Evolutionary conservation across 257 asterid species (phyloP).

Genomic region (Henckelia pumila): DNA sequence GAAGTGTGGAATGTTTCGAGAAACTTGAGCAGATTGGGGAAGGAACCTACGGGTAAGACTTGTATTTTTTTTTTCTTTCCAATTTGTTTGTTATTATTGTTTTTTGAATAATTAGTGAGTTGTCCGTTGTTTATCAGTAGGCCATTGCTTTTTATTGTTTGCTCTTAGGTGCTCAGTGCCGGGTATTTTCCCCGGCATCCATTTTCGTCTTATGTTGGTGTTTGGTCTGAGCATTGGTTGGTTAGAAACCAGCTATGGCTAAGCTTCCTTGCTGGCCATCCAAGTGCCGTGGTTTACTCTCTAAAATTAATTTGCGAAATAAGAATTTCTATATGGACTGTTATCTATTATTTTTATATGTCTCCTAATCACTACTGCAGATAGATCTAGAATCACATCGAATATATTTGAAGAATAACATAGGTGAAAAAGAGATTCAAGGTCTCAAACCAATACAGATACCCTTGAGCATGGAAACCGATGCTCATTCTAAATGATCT

Average conservation of each 20-base stretch:
- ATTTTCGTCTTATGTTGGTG: background rate
- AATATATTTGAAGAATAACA: constrained; percentile 14
- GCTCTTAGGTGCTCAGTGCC: background rate
- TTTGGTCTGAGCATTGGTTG: constrained; percentile 13
- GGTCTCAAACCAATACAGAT: background rate
- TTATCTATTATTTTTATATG: background rate
- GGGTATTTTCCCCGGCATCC: constrained; percentile 1
- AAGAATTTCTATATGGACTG: background rate
- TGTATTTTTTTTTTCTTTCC: background rate
- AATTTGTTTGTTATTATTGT: background rate
- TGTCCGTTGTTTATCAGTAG: background rate
- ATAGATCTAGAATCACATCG: background rate
- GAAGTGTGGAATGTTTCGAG: constrained; percentile 93
- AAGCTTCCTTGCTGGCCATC: background rate
- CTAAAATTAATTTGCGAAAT: background rate
- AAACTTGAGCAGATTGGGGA: constrained; percentile 95
- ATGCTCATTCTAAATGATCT: background rate
- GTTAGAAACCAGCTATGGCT: background rate
- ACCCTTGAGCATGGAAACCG: background rate
- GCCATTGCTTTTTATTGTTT: background rate
- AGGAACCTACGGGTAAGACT: constrained; percentile 88
- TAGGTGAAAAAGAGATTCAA: background rate
- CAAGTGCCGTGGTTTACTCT: background rate
- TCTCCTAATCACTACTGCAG: background rate
- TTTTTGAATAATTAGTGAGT: background rate